Conservation (phyloP, 306 rosid species). For the Acmispon strigosus region DNA sequence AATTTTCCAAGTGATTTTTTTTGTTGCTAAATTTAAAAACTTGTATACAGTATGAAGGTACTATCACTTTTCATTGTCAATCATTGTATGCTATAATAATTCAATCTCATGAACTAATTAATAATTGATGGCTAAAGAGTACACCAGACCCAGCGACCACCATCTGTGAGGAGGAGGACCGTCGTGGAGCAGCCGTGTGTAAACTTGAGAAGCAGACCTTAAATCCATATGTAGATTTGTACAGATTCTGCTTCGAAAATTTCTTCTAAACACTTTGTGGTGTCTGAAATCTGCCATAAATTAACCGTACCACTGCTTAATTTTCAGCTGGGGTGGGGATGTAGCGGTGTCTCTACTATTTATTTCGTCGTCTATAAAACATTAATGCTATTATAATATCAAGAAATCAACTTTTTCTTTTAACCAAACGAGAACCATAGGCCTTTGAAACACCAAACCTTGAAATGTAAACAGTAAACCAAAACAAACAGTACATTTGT, state of each 20-base stretch:
- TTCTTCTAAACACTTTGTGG: too few relatives aligned
- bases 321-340: too few relatives aligned
- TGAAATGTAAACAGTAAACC: not conserved
- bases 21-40: not conserved
- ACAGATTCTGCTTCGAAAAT: too few relatives aligned
- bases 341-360: too few relatives aligned
- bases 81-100: constrained; percentile 1
- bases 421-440: not conserved
- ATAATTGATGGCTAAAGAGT: not conserved
- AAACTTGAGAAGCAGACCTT: not conserved
- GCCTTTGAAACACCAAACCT: not conserved
- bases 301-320: too few relatives aligned
- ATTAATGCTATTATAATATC: not conserved
- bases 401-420: not conserved
- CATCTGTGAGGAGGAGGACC: not conserved
- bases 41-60: not conserved
- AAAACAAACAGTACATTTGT: not conserved
- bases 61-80: not conserved
- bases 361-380: too few relatives aligned
- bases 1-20: too few relatives aligned
- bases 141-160: not conserved
- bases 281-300: too few relatives aligned
- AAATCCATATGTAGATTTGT: not conserved
- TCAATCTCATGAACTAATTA: not conserved
- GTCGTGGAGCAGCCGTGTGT: not conserved